Conservation (phyloP, 2,329 filamentous ascomycete species). For the Decorospora gaudefroyi region DNA sequence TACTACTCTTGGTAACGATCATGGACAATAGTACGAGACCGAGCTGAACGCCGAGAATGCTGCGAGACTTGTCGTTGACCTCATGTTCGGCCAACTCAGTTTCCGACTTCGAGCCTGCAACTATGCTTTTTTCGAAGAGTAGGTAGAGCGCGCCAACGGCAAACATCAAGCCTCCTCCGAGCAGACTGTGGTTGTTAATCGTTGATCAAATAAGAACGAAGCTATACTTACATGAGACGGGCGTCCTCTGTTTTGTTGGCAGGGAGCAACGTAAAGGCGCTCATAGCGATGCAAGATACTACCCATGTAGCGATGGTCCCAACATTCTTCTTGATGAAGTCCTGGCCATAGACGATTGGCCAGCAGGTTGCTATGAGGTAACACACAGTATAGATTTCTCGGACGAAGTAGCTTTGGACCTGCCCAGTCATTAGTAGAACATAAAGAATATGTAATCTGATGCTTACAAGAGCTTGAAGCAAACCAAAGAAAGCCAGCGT, state of each 20-base stretch:
- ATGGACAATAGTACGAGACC: slow-evolving; percentile 81
- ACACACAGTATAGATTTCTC: slow-evolving; percentile 81
- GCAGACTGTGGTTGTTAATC: slow-evolving; percentile 57
- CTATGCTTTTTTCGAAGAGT: slow-evolving; percentile 70
- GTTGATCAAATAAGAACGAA: too few relatives aligned
- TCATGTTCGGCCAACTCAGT: slow-evolving; percentile 33
- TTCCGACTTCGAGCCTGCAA: slow-evolving; percentile 50
- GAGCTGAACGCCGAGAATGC: slow-evolving; percentile 69
- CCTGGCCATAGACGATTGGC: slow-evolving; percentile 73
- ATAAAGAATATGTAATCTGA: neutral
- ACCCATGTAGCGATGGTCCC: slow-evolving; percentile 72
- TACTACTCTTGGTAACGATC: slow-evolving; percentile 83
- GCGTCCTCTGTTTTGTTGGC: slow-evolving; percentile 83
- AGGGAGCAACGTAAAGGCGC: slow-evolving; percentile 84
- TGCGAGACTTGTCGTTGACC: slow-evolving; percentile 58
- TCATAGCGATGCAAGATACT: slow-evolving; percentile 79
- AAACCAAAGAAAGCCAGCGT: slow-evolving; percentile 70
- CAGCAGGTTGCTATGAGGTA: slow-evolving; percentile 78
- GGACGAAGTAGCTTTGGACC: slow-evolving; percentile 90
- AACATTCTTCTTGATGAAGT: slow-evolving; percentile 70
- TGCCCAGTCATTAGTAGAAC: slow-evolving; percentile 44
- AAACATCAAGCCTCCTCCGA: slow-evolving; percentile 79
- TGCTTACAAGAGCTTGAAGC: slow-evolving; percentile 70
- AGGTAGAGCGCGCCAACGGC: slow-evolving; percentile 77
- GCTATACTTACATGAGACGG: slow-evolving; percentile 67